Evolutionary conservation across 2,329 filamentous ascomycete species (phyloP).

Genomic region (Orbilia quercus): DNA sequence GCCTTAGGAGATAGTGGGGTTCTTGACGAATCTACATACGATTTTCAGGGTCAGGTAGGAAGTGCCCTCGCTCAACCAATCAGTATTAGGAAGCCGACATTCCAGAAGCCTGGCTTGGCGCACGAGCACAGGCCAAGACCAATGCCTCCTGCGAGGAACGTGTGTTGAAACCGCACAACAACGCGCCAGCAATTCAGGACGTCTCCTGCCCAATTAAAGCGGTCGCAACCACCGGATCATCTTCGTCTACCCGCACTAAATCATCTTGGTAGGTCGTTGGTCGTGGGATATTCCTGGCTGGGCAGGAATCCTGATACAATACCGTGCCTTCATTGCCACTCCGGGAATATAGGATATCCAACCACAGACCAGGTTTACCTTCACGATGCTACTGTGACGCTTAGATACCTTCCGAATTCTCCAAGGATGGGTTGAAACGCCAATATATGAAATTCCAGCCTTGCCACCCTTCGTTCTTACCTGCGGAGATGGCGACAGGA

Average conservation of each 20-base stretch:
- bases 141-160: neutral
- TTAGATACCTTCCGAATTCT: slow-evolving; percentile 51
- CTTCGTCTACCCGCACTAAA: slow-evolving; percentile 49
- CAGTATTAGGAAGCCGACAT: slow-evolving; percentile 49
- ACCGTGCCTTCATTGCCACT: slow-evolving; percentile 33
- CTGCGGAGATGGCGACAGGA: slow-evolving; percentile 24
- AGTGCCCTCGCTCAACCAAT: slow-evolving; percentile 38
- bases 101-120: slow-evolving; percentile 40
- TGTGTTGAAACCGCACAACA: slow-evolving; percentile 3
- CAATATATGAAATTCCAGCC: slow-evolving; percentile 47
- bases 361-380: slow-evolving; percentile 11
- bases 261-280: slow-evolving; percentile 29
- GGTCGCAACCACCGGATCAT: slow-evolving; percentile 24
- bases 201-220: slow-evolving; percentile 53
- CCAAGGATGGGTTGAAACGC: slow-evolving; percentile 42
- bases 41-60: slow-evolving; percentile 52
- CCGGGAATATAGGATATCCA: slow-evolving; percentile 43
- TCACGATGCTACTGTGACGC: slow-evolving; percentile 17
- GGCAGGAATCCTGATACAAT: slow-evolving; percentile 30
- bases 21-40: slow-evolving; percentile 50
- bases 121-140: slow-evolving; percentile 2
- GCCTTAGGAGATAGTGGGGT: slow-evolving; percentile 29
- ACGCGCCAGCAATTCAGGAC: slow-evolving; percentile 10
- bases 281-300: slow-evolving; percentile 16
- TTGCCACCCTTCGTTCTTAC: slow-evolving; percentile 19